phyloP scores from a whole-genome alignment of 2,329 filamentous ascomycete genomes.

The Paraconiothyrium sp. region DNA sequence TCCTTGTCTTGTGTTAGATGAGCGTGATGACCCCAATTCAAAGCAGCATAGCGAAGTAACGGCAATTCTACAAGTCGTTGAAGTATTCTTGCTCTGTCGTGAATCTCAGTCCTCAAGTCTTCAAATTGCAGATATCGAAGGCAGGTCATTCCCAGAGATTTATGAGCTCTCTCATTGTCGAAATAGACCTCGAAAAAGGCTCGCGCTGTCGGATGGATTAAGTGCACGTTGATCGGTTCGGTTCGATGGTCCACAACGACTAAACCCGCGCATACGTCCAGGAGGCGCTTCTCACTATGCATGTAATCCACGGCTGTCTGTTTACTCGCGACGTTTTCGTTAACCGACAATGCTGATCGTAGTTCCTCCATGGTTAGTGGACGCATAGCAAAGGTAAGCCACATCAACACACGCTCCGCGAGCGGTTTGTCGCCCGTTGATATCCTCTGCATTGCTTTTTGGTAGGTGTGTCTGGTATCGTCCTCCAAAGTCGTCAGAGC shows the following conservation, averaged over 20 bases:
- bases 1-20: not conserved
- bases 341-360: slow-evolving; percentile 1
- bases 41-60: slow-evolving; percentile 10
- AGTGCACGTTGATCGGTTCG: not conserved
- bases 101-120: not conserved
- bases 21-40: slow-evolving; percentile 10
- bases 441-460: slow-evolving; percentile 9
- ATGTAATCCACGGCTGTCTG: not conserved
- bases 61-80: not conserved
- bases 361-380: slow-evolving; percentile 7
- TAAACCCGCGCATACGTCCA: slow-evolving; percentile 3
- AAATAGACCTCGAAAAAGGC: slow-evolving; percentile 1
- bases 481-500: slow-evolving; percentile 1
- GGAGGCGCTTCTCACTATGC: slow-evolving; percentile 1
- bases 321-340: slow-evolving; percentile 2
- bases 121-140: slow-evolving; percentile 10
- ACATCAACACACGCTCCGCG: slow-evolving; percentile 6
- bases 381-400: slow-evolving; percentile 10
- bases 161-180: not conserved
- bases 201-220: slow-evolving; percentile 12
- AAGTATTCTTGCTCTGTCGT: not conserved
- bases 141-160: not conserved
- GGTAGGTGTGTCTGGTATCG: slow-evolving; percentile 3
- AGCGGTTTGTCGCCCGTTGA: not conserved
- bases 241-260: not conserved